Evolutionary conservation across 2,329 filamentous ascomycete species (phyloP).

Genomic region (Penicillium sp.): DNA sequence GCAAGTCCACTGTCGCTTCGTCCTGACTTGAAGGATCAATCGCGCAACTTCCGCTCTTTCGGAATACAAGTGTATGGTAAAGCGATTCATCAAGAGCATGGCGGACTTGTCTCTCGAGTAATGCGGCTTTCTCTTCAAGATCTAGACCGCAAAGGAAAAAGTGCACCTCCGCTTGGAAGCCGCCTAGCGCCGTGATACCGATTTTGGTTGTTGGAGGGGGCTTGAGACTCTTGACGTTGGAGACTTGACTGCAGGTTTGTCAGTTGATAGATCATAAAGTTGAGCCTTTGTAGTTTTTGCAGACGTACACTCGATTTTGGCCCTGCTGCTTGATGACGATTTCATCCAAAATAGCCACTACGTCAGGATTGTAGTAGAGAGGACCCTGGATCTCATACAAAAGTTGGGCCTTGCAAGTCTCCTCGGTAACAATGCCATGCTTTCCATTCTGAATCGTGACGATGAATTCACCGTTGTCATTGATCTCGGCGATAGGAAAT

Average conservation of each 20-base stretch:
- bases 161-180: constrained; percentile 50
- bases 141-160: constrained; percentile 51
- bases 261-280: no score
- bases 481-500: constrained; percentile 38
- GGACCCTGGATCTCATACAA: constrained; percentile 54
- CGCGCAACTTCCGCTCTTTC: background rate
- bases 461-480: constrained; percentile 47
- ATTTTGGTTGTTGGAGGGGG: constrained; percentile 54
- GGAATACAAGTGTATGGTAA: background rate
- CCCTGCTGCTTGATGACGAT: background rate
- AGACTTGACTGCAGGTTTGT: no score
- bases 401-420: constrained; percentile 49
- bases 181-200: constrained; percentile 49
- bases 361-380: constrained; percentile 49
- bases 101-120: constrained; percentile 44
- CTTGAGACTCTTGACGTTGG: no score
- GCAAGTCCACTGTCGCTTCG: background rate
- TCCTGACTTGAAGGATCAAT: background rate
- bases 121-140: constrained; percentile 49
- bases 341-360: background rate
- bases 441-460: constrained; percentile 52
- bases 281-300: no score
- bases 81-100: background rate
- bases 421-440: constrained; percentile 44
- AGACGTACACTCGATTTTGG: constrained; percentile 13